phyloP scores from a whole-genome alignment of 306 rosid species.

The Prosopis cineraria region DNA sequence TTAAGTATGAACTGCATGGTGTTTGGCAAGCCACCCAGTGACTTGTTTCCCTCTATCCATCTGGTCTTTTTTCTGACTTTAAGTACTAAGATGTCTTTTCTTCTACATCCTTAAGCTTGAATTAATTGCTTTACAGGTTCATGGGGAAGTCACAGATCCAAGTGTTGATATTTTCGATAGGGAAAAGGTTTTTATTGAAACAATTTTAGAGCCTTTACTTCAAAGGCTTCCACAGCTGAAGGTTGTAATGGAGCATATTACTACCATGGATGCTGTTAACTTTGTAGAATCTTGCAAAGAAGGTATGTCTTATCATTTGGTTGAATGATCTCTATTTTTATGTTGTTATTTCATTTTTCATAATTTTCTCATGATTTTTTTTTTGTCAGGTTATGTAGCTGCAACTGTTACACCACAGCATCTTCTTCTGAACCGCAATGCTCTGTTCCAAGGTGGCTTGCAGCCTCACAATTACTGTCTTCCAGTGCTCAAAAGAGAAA shows the following conservation, averaged over 20 bases:
- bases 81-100: slow-evolving; percentile 6
- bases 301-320: slow-evolving; percentile 48
- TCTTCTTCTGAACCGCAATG: slow-evolving; percentile 80
- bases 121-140: slow-evolving; percentile 62
- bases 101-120: slow-evolving; percentile 27
- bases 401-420: slow-evolving; percentile 96
- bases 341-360: slow-evolving; percentile 11
- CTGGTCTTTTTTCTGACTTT: slow-evolving; percentile 12
- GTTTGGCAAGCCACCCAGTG: slow-evolving; percentile 27
- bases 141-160: slow-evolving; percentile 86
- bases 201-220: slow-evolving; percentile 67
- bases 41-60: slow-evolving; percentile 7
- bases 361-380: slow-evolving; percentile 20
- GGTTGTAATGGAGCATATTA: slow-evolving; percentile 95
- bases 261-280: slow-evolving; percentile 79
- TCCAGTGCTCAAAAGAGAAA: slow-evolving; percentile 77
- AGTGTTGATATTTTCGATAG: slow-evolving; percentile 80
- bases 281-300: slow-evolving; percentile 76
- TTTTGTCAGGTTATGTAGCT: slow-evolving; percentile 60
- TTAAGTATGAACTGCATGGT: slow-evolving; percentile 19
- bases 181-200: slow-evolving; percentile 86
- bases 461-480: slow-evolving; percentile 95
- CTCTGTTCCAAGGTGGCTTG: slow-evolving; percentile 91
- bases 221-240: slow-evolving; percentile 81
- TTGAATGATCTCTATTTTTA: background rate